Evolutionary conservation across 352 stramenopile species (phyloP), one percentile per base, ranked within the genome.

Genomic region (Lagenidium giganteum): DNA sequence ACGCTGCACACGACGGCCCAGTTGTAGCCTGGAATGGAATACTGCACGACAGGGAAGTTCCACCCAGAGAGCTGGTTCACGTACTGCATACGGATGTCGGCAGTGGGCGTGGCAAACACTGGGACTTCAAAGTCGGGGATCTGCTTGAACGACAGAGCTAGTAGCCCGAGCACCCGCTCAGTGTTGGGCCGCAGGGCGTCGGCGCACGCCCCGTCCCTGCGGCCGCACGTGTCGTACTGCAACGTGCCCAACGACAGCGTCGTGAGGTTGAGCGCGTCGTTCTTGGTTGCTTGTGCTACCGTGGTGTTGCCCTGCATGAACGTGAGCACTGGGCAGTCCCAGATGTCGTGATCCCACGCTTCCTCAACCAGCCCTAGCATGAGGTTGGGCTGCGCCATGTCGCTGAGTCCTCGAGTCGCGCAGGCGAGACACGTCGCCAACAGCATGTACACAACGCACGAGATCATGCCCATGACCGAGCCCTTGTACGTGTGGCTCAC

Each of bases 21-120:
- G 21, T 33, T 21, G 17, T 42, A 14, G 18, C 52, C 52, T 1
- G 39, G 24, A 3, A 61, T 42, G 6, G 16, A 35, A 32, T 50
- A 61, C 47, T 56, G 45, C 9, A 48, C 53, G 11, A 48, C 38
- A 4, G 41, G 44, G 18, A 51, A 51, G 40, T 61, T 61, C 37
- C 35, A 61, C 1, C 51, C 51, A 7, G 30, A 45, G n/a, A 59
- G 51, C 13, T 52, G 47, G 40, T 59, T 59, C 24, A 59, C 43
- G 29, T 61, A 51, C 42, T 51, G 18, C 22, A 61, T n/a, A n/a
- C n/a, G n/a, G n/a, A n/a, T n/a, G n/a, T n/a, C n/a, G n/a, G n/a
- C 31, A 25, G 43, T 31, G 18, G 22, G 23, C 21, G 39, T 18
- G 18, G 44, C 36, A 26, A 61, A 36, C 26, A 27, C 28, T 0